Evolutionary conservation across 768 basidiomycete genomes (phyloP).

Genomic region (Leccinum imitatum): DNA sequence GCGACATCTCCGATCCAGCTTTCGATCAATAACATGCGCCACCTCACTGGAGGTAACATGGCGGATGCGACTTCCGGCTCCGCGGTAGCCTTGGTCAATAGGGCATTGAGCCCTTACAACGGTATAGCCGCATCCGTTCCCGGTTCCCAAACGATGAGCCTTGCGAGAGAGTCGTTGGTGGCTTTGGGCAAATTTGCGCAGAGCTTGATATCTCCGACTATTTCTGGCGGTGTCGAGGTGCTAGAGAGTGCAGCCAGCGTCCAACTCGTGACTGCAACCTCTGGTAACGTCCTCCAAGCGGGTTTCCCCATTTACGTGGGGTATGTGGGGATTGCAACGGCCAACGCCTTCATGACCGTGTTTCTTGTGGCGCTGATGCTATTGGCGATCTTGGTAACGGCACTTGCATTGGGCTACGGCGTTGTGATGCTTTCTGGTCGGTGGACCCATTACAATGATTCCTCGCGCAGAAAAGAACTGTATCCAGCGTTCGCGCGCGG

Average conservation of each 20-base stretch:
- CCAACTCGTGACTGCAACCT: slow-evolving; percentile 60
- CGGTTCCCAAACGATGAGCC: background rate
- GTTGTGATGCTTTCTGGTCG: slow-evolving; percentile 33
- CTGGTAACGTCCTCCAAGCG: slow-evolving; percentile 68
- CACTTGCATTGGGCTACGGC: slow-evolving; percentile 54
- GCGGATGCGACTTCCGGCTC: slow-evolving; percentile 57
- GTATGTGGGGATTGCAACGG: slow-evolving; percentile 72
- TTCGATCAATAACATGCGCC: slow-evolving; percentile 81
- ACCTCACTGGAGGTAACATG: slow-evolving; percentile 76
- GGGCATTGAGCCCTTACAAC: slow-evolving; percentile 81
- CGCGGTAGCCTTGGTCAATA: slow-evolving; percentile 75
- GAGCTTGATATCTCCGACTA: slow-evolving; percentile 1
- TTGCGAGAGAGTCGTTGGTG: slow-evolving; percentile 10
- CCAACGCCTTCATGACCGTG: slow-evolving; percentile 89
- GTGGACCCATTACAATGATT: slow-evolving; percentile 18
- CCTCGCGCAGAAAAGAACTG: slow-evolving; percentile 24
- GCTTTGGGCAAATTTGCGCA: slow-evolving; percentile 14
- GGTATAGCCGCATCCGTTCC: slow-evolving; percentile 10
- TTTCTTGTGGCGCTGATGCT: slow-evolving; percentile 74
- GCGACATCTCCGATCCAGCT: slow-evolving; percentile 60
- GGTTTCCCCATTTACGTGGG: slow-evolving; percentile 85
- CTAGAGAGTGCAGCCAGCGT: slow-evolving; percentile 40
- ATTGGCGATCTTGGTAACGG: slow-evolving; percentile 53
- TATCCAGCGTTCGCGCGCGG: slow-evolving; percentile 51
- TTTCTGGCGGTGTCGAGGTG: slow-evolving; percentile 27